Percentiles rank a stretch among this genome's conserved stretches.
Evolutionary conservation across 805 yeast genomes (phyloP).

Genomic region (Barnettozyma californica): DNA sequence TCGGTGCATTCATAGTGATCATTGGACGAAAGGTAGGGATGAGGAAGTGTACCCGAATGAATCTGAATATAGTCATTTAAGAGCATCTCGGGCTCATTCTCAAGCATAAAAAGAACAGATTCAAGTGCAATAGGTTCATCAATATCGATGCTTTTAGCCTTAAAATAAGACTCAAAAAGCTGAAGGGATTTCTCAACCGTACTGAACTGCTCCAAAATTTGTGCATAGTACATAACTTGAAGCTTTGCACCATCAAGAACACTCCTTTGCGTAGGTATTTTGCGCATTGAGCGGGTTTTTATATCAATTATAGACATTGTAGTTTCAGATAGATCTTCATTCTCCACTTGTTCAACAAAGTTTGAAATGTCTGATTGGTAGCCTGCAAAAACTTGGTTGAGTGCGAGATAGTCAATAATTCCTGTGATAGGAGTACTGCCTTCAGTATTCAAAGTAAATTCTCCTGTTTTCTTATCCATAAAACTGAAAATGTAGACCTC

Average conservation of each 20-base stretch:
- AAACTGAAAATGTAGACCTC: conserved; percentile 47
- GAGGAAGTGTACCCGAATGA: conserved; percentile 35
- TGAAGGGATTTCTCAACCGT: conserved; percentile 13
- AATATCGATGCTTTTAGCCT: conserved; percentile 41
- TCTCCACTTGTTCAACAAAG: conserved; percentile 6
- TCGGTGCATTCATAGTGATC: background rate
- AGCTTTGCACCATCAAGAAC: conserved; percentile 44
- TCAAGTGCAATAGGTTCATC: conserved; percentile 43
- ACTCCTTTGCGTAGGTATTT: conserved; percentile 43
- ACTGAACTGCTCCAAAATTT: conserved; percentile 38
- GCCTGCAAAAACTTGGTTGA: conserved; percentile 1
- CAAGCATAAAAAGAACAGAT: conserved; percentile 30
- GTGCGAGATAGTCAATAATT: conserved; percentile 43
- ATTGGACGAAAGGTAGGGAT: background rate
- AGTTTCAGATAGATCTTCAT: conserved; percentile 6
- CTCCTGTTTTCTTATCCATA: conserved; percentile 9
- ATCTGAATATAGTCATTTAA: conserved; percentile 25
- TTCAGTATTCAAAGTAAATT: conserved; percentile 9
- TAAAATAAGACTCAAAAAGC: conserved; percentile 42
- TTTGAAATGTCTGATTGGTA: conserved; percentile 8
- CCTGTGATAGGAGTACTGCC: conserved; percentile 52
- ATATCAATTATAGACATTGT: conserved; percentile 45
- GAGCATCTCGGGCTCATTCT: conserved; percentile 39
- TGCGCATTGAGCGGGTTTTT: conserved; percentile 47
- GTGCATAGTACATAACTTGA: conserved; percentile 59